phyloP scores from a whole-genome alignment of 1,284 basidiomycete genomes.

The Cryptococcus neoformans region DNA sequence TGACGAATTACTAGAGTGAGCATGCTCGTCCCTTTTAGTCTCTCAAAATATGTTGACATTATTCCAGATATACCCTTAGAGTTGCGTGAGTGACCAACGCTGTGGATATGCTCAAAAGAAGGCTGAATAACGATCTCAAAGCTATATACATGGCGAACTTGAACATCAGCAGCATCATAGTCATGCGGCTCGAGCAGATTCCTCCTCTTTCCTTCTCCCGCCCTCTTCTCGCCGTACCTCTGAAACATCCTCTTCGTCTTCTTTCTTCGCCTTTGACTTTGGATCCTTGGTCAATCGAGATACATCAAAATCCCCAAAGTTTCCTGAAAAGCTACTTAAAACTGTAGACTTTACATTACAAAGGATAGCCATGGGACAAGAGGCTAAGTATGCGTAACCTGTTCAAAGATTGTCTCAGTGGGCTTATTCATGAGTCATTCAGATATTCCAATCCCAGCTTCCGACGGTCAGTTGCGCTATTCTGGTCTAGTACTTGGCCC shows the following conservation, averaged over 20 bases:
- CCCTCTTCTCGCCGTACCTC: too few species aligned
- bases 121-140: too few species aligned
- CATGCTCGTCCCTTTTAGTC: too few species aligned
- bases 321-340: conserved; percentile 88
- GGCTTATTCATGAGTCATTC: conserved; percentile 1
- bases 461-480: conserved; percentile 80
- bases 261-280: conserved; percentile 36
- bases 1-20: too few species aligned
- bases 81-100: too few species aligned
- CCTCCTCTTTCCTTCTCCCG: too few species aligned
- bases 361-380: conserved; percentile 86
- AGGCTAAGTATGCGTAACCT: conserved; percentile 61
- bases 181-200: too few species aligned
- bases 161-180: too few species aligned
- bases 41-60: too few species aligned
- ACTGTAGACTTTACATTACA: conserved; percentile 80
- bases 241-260: conserved; percentile 3
- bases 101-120: too few species aligned
- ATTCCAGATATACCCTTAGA: too few species aligned
- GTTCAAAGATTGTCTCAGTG: background rate
- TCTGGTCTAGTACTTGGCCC: conserved; percentile 77
- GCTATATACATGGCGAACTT: too few species aligned
- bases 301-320: conserved; percentile 68
- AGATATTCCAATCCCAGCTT: conserved; percentile 85
- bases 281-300: conserved; percentile 35